Percentiles rank a stretch among this genome's conserved stretches.
These are phyloP conservation scores for Pythium dissotocum DNA, from an alignment of 352 stramenopile species.

Conservation along the genomic window DNA sequence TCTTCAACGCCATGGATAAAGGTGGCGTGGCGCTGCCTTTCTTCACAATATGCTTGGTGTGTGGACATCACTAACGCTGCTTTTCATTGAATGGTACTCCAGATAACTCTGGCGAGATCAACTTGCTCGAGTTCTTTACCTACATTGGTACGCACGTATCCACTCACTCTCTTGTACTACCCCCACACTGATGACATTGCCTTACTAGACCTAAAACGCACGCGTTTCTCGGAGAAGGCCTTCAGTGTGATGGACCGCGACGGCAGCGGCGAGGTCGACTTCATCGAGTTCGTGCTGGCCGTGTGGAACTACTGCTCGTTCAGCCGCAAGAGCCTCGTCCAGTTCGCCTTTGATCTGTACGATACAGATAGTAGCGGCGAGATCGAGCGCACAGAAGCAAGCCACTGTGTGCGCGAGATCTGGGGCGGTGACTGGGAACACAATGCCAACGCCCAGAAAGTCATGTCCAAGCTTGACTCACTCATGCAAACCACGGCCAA, in stretches of 20 bases:
- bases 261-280: constrained; percentile 66
- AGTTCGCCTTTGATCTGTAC: constrained; percentile 77
- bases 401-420: constrained; percentile 51
- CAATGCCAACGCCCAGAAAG: constrained; percentile 54
- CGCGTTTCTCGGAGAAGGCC: constrained; percentile 65
- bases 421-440: constrained; percentile 60
- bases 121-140: constrained; percentile 66
- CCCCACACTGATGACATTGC: background rate
- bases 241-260: constrained; percentile 76
- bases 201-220: constrained; percentile 50
- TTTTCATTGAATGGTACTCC: no score
- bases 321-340: constrained; percentile 54
- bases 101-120: constrained; percentile 70
- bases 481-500: constrained; percentile 41
- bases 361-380: constrained; percentile 66
- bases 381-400: constrained; percentile 59
- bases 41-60: background rate
- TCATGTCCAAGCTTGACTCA: constrained; percentile 52
- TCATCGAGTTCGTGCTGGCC: constrained; percentile 73
- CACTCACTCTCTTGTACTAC: no score
- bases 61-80: no score
- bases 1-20: constrained; percentile 59
- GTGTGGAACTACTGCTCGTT: constrained; percentile 86
- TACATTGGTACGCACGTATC: constrained; percentile 47
- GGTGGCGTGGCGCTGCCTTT: constrained; percentile 17